A percentile compares a stretch with the other conserved stretches of the same genome.
Conservation (phyloP, 257 asterid genomes). For the Petunia secreta region DNA sequence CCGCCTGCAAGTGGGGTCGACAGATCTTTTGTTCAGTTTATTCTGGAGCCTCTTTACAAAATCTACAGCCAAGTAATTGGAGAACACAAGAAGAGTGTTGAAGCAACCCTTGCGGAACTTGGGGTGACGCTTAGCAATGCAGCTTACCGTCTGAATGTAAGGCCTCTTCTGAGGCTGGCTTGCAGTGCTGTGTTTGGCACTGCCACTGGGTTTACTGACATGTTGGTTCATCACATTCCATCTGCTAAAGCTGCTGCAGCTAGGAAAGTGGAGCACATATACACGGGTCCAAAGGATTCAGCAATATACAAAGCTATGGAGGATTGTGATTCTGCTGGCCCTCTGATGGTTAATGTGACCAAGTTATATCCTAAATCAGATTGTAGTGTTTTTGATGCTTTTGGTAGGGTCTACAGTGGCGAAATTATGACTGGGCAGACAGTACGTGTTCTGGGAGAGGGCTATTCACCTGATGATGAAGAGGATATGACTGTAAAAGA, state of each 20-base stretch:
- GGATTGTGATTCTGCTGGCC: conserved; percentile 84
- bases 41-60: conserved; percentile 94
- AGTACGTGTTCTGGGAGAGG: conserved; percentile 88
- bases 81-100: conserved; percentile 97
- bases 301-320: conserved; percentile 75
- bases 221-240: conserved; percentile 95
- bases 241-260: conserved; percentile 92
- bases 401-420: conserved; percentile 97
- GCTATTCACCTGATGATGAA: conserved; percentile 93
- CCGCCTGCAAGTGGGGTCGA: conserved; percentile 83
- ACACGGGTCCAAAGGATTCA: conserved; percentile 86
- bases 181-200: conserved; percentile 95
- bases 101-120: conserved; percentile 84
- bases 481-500: conserved; percentile 94
- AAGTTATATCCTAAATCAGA: conserved; percentile 94
- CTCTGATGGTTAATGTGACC: conserved; percentile 89
- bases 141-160: conserved; percentile 88
- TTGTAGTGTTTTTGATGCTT: conserved; percentile 95
- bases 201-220: conserved; percentile 95
- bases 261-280: conserved; percentile 82
- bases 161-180: conserved; percentile 88
- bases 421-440: conserved; percentile 91
- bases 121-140: conserved; percentile 96
- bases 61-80: conserved; percentile 95
- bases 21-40: conserved; percentile 91